phyloP scores from a whole-genome alignment of 441 rosid genomes.

The Croton laevigatus region DNA sequence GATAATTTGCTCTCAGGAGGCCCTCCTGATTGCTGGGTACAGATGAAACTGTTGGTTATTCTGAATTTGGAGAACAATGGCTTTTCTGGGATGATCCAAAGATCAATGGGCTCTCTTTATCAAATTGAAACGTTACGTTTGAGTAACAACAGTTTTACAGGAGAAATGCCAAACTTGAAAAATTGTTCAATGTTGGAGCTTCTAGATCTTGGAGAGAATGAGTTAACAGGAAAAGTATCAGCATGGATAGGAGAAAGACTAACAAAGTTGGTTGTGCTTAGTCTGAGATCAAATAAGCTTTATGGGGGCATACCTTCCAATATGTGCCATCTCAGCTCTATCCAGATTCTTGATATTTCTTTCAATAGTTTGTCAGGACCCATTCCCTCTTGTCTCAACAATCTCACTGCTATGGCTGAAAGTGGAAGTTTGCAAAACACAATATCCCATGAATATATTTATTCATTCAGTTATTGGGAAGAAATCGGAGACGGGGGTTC shows the following conservation, averaged over 20 bases:
- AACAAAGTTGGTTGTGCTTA: slow-evolving; percentile 9
- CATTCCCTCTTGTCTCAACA: not conserved
- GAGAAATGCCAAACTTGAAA: slow-evolving; percentile 10
- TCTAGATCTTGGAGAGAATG: slow-evolving; percentile 23
- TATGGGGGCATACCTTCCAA: slow-evolving; percentile 8
- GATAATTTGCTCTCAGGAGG: slow-evolving; percentile 8
- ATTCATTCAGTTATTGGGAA: not conserved
- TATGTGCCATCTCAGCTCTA: not conserved
- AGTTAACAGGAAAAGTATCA: slow-evolving; percentile 15
- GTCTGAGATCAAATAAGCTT: slow-evolving; percentile 18
- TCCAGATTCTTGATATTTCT: slow-evolving; percentile 20
- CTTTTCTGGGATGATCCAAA: slow-evolving; percentile 17
- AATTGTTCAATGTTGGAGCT: not conserved
- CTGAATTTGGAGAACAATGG: slow-evolving; percentile 22
- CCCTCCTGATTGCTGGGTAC: slow-evolving; percentile 16
- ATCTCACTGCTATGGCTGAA: slow-evolving; percentile 15
- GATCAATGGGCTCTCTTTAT: slow-evolving; percentile 1
- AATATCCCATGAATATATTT: not conserved
- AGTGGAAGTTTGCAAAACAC: not conserved
- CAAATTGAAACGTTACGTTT: not conserved
- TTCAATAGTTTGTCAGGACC: slow-evolving; percentile 4
- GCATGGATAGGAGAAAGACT: slow-evolving; percentile 23
- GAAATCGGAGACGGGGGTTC: not conserved
- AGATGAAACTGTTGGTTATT: not conserved
- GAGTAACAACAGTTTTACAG: slow-evolving; percentile 16